Evolutionary conservation across 192 early-diverging fungal genomes (phyloP).

Genomic region (Coemansia biformis): DNA sequence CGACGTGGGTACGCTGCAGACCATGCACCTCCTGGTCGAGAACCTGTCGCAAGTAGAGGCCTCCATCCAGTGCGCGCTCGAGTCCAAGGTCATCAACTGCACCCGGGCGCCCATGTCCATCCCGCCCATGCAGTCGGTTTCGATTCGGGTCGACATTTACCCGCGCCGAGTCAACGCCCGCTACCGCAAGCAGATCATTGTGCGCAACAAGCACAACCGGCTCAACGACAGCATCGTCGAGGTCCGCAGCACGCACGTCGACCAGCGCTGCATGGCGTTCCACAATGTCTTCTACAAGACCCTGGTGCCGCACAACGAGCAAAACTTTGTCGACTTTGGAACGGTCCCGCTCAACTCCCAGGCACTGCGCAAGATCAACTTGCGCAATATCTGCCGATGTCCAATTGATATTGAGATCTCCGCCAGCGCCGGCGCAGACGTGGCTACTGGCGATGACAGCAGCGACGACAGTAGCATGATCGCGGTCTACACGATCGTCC

Average conservation of each 20-base stretch:
- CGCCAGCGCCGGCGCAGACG: conserved; percentile 20
- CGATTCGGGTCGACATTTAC: conserved; percentile 89
- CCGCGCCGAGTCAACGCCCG: conserved; percentile 97
- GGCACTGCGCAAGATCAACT: conserved; percentile 67
- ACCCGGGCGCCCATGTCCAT: conserved; percentile 61
- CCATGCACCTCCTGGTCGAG: conserved; percentile 69
- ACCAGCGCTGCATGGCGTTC: conserved; percentile 93
- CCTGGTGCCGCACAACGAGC: conserved; percentile 69
- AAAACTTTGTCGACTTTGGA: conserved; percentile 96
- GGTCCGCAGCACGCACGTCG: conserved; percentile 89
- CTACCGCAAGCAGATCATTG: conserved; percentile 92
- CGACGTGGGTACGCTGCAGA: conserved; percentile 89
- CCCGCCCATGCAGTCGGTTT: conserved; percentile 68
- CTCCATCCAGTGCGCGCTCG: conserved; percentile 76
- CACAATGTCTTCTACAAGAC: conserved; percentile 93
- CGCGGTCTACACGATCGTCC: conserved; percentile 13
- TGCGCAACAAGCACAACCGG: conserved; percentile 84
- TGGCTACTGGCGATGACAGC: not conserved
- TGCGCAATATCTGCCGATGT: conserved; percentile 74
- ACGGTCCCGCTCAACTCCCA: conserved; percentile 77
- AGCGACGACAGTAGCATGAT: conserved; percentile 43
- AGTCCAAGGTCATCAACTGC: conserved; percentile 90
- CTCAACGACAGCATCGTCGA: conserved; percentile 88
- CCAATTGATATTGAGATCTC: conserved; percentile 28
- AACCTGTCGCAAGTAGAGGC: conserved; percentile 86